These are phyloP conservation scores for Wickerhamomyces sp. DNA, from an alignment of 1,139 yeast species.

Conservation along the genomic window DNA sequence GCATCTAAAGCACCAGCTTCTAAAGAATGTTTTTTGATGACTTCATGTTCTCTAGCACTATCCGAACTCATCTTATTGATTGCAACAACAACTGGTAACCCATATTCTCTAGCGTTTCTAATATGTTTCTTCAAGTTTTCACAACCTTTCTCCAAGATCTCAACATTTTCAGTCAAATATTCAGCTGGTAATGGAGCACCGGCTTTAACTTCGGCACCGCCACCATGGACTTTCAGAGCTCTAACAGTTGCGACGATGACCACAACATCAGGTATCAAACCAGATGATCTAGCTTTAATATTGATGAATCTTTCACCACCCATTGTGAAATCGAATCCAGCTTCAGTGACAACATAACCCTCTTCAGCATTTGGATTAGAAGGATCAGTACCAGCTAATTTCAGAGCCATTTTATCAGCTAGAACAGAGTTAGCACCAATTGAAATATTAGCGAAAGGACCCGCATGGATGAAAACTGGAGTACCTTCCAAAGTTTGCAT, in stretches of 20 bases:
- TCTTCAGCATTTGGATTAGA: constrained; percentile 48
- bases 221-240: constrained; percentile 96
- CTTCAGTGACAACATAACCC: constrained; percentile 95
- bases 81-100: constrained; percentile 94
- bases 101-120: constrained; percentile 77
- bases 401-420: constrained; percentile 94
- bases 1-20: constrained; percentile 97
- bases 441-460: constrained; percentile 96
- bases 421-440: constrained; percentile 94
- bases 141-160: constrained; percentile 78
- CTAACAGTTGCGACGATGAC: constrained; percentile 97
- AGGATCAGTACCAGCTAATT: constrained; percentile 74
- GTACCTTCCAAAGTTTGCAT: constrained; percentile 99
- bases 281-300: constrained; percentile 93
- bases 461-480: constrained; percentile 97
- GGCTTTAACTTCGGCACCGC: constrained; percentile 97
- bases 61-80: constrained; percentile 90
- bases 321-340: constrained; percentile 98
- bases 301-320: constrained; percentile 98
- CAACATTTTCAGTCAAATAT: constrained; percentile 82
- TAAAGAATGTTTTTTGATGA: constrained; percentile 77
- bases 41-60: constrained; percentile 75
- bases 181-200: constrained; percentile 88
- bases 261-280: constrained; percentile 85
- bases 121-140: constrained; percentile 91